phyloP scores from a whole-genome alignment of 306 rosid species.

The Dalbergia cochinchinensis region DNA sequence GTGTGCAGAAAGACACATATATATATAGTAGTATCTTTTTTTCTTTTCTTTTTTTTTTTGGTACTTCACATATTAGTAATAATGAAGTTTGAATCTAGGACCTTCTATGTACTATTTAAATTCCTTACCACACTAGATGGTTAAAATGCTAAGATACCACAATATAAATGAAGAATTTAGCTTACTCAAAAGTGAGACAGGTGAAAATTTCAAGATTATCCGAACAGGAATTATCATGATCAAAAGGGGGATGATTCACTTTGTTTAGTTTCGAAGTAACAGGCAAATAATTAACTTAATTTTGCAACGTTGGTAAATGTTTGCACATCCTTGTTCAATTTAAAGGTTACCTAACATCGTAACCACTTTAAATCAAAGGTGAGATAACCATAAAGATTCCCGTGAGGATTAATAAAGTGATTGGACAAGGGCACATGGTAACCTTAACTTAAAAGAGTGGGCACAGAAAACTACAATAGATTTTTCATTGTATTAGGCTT shows the following conservation, averaged over 20 bases:
- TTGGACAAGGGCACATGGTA: slow-evolving; percentile 60
- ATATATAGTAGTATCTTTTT: too few species aligned
- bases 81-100: background rate
- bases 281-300: slow-evolving; percentile 10
- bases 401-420: slow-evolving; percentile 41
- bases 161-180: background rate
- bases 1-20: too few species aligned
- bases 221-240: background rate
- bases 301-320: slow-evolving; percentile 38
- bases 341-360: slow-evolving; percentile 43
- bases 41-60: too few species aligned
- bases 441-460: slow-evolving; percentile 37
- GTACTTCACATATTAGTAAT: too few species aligned
- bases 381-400: slow-evolving; percentile 54
- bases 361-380: slow-evolving; percentile 39
- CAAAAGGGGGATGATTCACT: background rate
- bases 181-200: background rate
- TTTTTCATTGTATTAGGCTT: slow-evolving; percentile 6
- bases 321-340: slow-evolving; percentile 45
- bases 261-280: slow-evolving; percentile 33
- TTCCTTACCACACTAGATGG: too few species aligned
- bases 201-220: background rate
- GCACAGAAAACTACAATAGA: slow-evolving; percentile 53
- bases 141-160: background rate
- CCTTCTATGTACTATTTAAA: too few species aligned